Base-by-base conservation (phyloP, 2,329 filamentous ascomycete genomes). In the Fusarium tricinctum region DNA sequence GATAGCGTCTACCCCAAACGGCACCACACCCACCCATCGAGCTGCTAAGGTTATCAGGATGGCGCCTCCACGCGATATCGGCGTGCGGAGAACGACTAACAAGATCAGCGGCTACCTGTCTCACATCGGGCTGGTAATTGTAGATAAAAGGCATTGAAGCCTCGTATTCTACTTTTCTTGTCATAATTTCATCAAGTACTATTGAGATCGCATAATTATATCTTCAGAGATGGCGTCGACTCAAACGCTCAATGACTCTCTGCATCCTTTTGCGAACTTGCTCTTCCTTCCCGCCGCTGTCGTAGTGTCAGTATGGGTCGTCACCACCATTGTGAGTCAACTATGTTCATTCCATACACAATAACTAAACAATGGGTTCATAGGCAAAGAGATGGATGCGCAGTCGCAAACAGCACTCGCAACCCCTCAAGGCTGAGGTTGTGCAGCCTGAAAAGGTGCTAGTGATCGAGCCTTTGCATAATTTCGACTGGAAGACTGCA, bases 361-460 rank as follows among this genome's bases (percentile, higher is more conserved):
- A 6, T 7, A 20, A 26, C 30, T 48, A 6, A 57, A 14, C 3
- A 14, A 8, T 3, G 28, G 28, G 23, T 20, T 14, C 13, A 13
- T 14, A 72, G 72, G 54, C 60, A 15, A 74, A 68, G 26, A 51
- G 46, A 71, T 71, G 66, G 72, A 71, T 64, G 62, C 58, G 23
- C 10, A 42, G 28, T n/a, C 54, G 63, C 14, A 70, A 46, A 44
- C 62, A 66, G 5, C 47, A 52, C 20, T 44, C 50, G 1, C 52
- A 48, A 2, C 54, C 60, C 4, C 12, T 6, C 20, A 43, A 63
- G 19, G 39, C 23, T 7, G 42, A 30, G 8, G 33, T 13, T 35
- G n/a, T 17, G 5, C 17, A 23, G 2, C 20, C 35, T 20, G 66
- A 69, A 30, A 69, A 69, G 33, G 30, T 15, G 6, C 5, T 22